Evolutionary conservation across 345 rosid species (phyloP).

Genomic region (Cochlearia excelsa): DNA sequence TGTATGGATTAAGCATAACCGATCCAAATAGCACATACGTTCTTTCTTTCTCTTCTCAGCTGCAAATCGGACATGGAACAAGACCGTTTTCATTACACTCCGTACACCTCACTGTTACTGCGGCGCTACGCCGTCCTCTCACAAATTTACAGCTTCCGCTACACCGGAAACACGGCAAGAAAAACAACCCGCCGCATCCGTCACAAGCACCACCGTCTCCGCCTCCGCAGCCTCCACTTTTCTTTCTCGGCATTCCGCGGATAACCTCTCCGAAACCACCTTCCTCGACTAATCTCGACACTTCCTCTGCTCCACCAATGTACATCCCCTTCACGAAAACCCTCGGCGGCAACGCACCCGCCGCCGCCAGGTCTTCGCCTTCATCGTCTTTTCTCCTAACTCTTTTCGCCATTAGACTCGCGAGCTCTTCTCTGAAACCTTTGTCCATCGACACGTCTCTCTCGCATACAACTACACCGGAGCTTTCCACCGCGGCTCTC

Average conservation of each 20-base stretch:
- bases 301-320: slow-evolving; percentile 85
- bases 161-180: slow-evolving; percentile 74
- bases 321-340: slow-evolving; percentile 76
- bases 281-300: slow-evolving; percentile 58
- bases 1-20: not conserved
- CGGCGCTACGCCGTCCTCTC: slow-evolving; percentile 35
- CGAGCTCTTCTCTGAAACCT: slow-evolving; percentile 68
- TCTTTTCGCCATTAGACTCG: slow-evolving; percentile 40
- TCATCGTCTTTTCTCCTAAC: slow-evolving; percentile 16
- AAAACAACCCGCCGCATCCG: slow-evolving; percentile 70
- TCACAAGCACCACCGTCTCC: slow-evolving; percentile 34
- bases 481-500: slow-evolving; percentile 54
- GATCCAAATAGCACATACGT: not conserved
- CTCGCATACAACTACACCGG: slow-evolving; percentile 52
- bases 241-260: slow-evolving; percentile 50
- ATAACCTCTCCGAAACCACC: slow-evolving; percentile 59
- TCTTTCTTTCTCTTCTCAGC: slow-evolving; percentile 34
- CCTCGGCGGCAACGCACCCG: slow-evolving; percentile 50
- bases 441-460: slow-evolving; percentile 80
- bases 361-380: slow-evolving; percentile 1
- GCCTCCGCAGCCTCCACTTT: slow-evolving; percentile 45
- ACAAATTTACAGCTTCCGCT: slow-evolving; percentile 72
- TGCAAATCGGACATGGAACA: slow-evolving; percentile 75
- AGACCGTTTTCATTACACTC: slow-evolving; percentile 93
- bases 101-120: slow-evolving; percentile 49